Conservation (phyloP, 768 basidiomycete species). For the Mycena amicta region DNA sequence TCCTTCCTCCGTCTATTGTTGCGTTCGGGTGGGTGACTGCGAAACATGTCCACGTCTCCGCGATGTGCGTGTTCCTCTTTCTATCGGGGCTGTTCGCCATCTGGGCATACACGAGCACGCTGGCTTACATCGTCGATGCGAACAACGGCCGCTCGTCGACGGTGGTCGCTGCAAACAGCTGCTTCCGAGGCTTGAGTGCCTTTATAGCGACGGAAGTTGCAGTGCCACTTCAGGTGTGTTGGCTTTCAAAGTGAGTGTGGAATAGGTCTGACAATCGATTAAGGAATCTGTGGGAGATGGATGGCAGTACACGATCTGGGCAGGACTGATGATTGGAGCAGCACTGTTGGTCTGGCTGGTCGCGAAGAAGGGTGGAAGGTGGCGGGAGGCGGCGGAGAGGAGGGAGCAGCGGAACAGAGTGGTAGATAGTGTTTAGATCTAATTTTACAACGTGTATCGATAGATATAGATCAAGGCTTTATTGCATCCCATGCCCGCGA, state of each 20-base stretch:
- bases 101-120: conserved; percentile 62
- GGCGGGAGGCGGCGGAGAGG: conserved; percentile 56
- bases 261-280: too few species aligned
- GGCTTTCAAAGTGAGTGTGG: too few species aligned
- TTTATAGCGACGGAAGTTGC: conserved; percentile 74
- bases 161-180: conserved; percentile 76
- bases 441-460: too few species aligned
- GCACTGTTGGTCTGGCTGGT: conserved; percentile 64
- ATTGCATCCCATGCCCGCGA: too few species aligned
- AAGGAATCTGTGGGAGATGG: conserved; percentile 70
- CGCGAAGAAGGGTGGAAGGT: conserved; percentile 55
- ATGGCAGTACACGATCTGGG: conserved; percentile 71
- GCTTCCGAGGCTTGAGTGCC: conserved; percentile 69
- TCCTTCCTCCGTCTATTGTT: conserved; percentile 62
- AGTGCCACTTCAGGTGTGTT: conserved; percentile 66
- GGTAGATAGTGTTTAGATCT: too few species aligned
- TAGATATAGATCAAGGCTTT: too few species aligned
- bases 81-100: conserved; percentile 72
- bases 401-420: too few species aligned
- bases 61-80: conserved; percentile 73
- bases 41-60: conserved; percentile 63
- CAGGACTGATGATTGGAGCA: conserved; percentile 49
- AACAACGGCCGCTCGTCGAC: conserved; percentile 80
- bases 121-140: conserved; percentile 87
- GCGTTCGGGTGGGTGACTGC: conserved; percentile 79